Base-by-base conservation (phyloP, 2,329 filamentous ascomycete species). In the Aspergillus amoenus region DNA sequence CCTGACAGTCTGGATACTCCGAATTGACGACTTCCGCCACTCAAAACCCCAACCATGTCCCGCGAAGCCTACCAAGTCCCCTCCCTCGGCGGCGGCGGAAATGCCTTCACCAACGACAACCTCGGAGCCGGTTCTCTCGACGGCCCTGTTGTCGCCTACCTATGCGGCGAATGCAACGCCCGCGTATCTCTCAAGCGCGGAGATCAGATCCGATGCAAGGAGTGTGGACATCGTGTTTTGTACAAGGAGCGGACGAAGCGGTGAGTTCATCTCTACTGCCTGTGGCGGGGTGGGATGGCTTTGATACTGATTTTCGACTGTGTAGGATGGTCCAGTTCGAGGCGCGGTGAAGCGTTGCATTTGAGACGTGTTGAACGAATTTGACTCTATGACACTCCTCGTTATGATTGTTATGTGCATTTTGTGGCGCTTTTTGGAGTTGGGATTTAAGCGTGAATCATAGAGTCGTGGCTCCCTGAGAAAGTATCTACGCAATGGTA, bases 171-270 rank as follows among this genome's bases (percentile, higher is more conserved):
- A 78, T 96, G 91, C 81, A 90, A 89, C 58, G 81, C 84, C 61
- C 88, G 89, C 66, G 89, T 93, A 44, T 82, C 84, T 17, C 80
- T 96, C 66, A 88, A 89, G 76, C 85, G 88, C 65, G 88, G 86
- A 61, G 91, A 94, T 68, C 87, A 88, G 34, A 93, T 96, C 65
- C 84, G 91, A 27, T 96, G 92, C 82, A 89, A 90, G 75, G 90
- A 93, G 78, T 99, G 94, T 75, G 94, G 94, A 7, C 94, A 96
- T 70, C 88, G 94, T 64, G 92, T 99, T 60, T 79, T 99, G 65
- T 97, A 97, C 79, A 99, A 99, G 85, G 91, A 97, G 84, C 81
- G 94, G 72, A 99, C 94, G 44, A 97, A 96, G 83, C 86, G 94
- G 94, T 97, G 74, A 77, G 88, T 79, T 58, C 51, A 44, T 46